Conservation (phyloP, 2,329 filamentous ascomycete genomes). For the Ceratocystis alfenasii region DNA sequence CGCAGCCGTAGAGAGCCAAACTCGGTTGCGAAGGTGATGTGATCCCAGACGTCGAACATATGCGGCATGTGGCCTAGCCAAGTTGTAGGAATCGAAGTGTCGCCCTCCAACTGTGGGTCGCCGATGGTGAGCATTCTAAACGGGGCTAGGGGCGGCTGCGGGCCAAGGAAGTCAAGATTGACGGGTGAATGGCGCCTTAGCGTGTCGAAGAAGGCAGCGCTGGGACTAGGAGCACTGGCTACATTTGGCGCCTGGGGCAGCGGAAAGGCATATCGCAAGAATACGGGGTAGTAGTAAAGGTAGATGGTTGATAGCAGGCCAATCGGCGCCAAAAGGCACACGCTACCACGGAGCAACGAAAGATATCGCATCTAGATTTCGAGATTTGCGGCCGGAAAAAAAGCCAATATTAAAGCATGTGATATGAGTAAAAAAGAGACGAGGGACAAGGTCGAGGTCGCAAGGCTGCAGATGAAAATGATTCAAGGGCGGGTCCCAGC, state of each 20-base stretch:
- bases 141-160: slow-evolving; percentile 41
- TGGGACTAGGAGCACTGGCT: slow-evolving; percentile 17
- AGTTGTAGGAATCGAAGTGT: slow-evolving; percentile 62
- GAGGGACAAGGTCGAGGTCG: neutral
- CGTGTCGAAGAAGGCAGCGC: slow-evolving; percentile 21
- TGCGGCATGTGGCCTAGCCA: slow-evolving; percentile 45
- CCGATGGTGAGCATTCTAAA: slow-evolving; percentile 81
- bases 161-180: slow-evolving; percentile 5
- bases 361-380: slow-evolving; percentile 31
- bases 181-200: slow-evolving; percentile 19
- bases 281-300: slow-evolving; percentile 77
- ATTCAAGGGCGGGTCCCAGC: neutral
- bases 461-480: neutral
- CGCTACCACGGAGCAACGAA: slow-evolving; percentile 45
- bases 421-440: neutral
- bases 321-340: slow-evolving; percentile 41
- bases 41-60: slow-evolving; percentile 36
- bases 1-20: slow-evolving; percentile 41
- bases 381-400: neutral
- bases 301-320: slow-evolving; percentile 60
- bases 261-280: slow-evolving; percentile 72
- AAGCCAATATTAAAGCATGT: neutral
- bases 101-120: slow-evolving; percentile 88
- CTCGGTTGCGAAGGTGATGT: slow-evolving; percentile 37
- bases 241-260: slow-evolving; percentile 30